phyloP scores from a whole-genome alignment of 495 filamentous ascomycete genomes.

The Tuber microsphaerosporum region DNA sequence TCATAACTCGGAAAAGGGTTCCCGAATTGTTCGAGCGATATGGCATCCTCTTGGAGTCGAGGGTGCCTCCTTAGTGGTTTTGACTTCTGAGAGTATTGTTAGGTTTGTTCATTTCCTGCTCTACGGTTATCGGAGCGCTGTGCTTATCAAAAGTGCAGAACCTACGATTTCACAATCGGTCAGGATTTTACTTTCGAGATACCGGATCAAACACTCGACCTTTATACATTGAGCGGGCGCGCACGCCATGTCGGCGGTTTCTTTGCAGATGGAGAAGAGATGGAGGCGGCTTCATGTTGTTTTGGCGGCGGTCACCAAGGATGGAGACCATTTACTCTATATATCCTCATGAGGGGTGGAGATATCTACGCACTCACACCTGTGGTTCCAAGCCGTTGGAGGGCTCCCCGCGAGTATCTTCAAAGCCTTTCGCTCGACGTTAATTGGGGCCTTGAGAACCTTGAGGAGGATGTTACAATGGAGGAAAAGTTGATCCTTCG shows the following conservation, averaged over 20 bases:
- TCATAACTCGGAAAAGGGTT: conserved; percentile 19
- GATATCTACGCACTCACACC: conserved; percentile 39
- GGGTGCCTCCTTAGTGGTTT: conserved; percentile 37
- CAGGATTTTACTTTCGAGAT: conserved; percentile 32
- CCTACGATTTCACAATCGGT: conserved; percentile 37
- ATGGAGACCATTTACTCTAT: conserved; percentile 40
- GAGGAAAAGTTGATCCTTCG: conserved; percentile 27
- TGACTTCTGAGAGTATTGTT: conserved; percentile 37
- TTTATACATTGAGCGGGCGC: conserved; percentile 29
- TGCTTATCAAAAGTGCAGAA: conserved; percentile 10
- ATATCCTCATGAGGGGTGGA: conserved; percentile 41
- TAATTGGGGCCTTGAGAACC: conserved; percentile 32
- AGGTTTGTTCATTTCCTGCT: conserved; percentile 21
- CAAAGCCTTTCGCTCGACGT: conserved; percentile 38
- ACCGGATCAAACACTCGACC: conserved; percentile 36
- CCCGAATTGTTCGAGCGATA: conserved; percentile 32
- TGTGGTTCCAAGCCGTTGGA: conserved; percentile 40
- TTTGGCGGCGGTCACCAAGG: conserved; percentile 33
- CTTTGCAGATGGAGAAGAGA: conserved; percentile 29
- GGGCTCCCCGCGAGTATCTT: conserved; percentile 32
- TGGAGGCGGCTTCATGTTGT: conserved; percentile 39
- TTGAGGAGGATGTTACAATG: conserved; percentile 23
- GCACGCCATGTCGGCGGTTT: conserved; percentile 29
- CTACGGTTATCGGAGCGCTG: neutral
- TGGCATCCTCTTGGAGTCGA: conserved; percentile 42